These are phyloP conservation scores for Citrus reticulata DNA, from an alignment of 345 rosid genomes.

Conservation along the genomic window DNA sequence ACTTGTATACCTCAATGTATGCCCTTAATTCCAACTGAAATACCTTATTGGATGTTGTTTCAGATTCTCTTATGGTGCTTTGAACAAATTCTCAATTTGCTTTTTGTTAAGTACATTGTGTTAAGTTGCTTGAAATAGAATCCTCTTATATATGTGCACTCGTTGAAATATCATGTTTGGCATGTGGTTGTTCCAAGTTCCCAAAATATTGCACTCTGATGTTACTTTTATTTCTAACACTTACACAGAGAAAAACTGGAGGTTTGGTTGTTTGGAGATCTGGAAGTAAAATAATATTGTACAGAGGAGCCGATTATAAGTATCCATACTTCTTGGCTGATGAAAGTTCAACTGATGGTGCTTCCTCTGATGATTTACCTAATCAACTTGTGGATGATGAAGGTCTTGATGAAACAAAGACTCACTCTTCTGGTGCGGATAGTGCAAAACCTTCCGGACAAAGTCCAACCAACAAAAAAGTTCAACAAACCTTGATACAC, in stretches of 20 bases:
- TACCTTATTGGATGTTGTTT: neutral
- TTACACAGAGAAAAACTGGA: constrained; percentile 80
- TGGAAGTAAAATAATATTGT: constrained; percentile 80
- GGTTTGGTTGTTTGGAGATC: constrained; percentile 93
- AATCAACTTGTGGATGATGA: constrained; percentile 14
- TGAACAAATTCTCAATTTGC: neutral
- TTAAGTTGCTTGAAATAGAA: neutral
- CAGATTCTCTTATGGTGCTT: neutral
- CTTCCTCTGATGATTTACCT: constrained; percentile 29
- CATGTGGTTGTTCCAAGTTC: neutral
- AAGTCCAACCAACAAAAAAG: constrained; percentile 20
- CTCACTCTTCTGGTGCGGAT: constrained; percentile 14
- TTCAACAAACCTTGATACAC: constrained; percentile 34
- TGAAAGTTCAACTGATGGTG: constrained; percentile 18
- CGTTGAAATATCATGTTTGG: neutral
- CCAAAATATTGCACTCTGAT: neutral
- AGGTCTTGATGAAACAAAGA: constrained; percentile 26
- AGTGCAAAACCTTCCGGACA: constrained; percentile 22
- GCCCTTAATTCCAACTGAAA: neutral
- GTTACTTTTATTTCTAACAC: constrained; percentile 13
- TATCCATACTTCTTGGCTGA: constrained; percentile 75
- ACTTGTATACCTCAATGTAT: neutral
- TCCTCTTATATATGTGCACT: neutral
- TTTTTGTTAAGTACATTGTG: neutral
- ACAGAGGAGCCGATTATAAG: constrained; percentile 73